phyloP scores from a whole-genome alignment of 1,139 yeast genomes.

The Debaryomyces nepalensis region DNA sequence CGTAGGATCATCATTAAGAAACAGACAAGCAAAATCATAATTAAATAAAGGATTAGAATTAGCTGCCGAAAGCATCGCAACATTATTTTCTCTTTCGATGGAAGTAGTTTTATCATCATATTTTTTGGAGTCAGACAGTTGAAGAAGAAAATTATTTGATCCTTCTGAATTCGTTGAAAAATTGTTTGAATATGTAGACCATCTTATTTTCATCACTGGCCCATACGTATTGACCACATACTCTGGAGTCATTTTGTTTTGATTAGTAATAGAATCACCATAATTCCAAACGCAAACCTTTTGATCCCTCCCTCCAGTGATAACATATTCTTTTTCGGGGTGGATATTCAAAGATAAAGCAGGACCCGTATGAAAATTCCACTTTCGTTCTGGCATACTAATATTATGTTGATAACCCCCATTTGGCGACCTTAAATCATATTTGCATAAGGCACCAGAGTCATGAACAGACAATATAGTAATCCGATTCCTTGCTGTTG shows the following conservation, averaged over 20 bases:
- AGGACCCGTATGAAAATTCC: conserved; percentile 92
- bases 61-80: conserved; percentile 16
- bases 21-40: conserved; percentile 78
- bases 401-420: conserved; percentile 19
- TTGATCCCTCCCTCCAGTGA: conserved; percentile 93
- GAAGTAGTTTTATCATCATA: conserved; percentile 22
- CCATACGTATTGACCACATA: conserved; percentile 76
- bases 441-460: conserved; percentile 82
- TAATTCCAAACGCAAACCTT: conserved; percentile 80
- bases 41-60: conserved; percentile 32
- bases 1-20: conserved; percentile 75
- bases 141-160: background rate
- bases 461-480: conserved; percentile 73
- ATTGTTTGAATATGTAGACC: conserved; percentile 51
- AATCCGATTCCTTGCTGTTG: conserved; percentile 35
- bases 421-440: conserved; percentile 64
- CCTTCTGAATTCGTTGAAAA: background rate
- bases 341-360: conserved; percentile 90
- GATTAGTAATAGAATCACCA: conserved; percentile 36
- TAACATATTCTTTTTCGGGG: conserved; percentile 77
- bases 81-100: conserved; percentile 36
- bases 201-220: conserved; percentile 71
- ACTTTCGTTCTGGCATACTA: conserved; percentile 63
- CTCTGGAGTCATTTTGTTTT: conserved; percentile 61
- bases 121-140: background rate